A percentile compares a stretch with the other conserved stretches of the same genome.
These are phyloP conservation scores for Backusella westeae DNA, from an alignment of 192 early-diverging fungal genomes.

Conservation along the genomic window DNA sequence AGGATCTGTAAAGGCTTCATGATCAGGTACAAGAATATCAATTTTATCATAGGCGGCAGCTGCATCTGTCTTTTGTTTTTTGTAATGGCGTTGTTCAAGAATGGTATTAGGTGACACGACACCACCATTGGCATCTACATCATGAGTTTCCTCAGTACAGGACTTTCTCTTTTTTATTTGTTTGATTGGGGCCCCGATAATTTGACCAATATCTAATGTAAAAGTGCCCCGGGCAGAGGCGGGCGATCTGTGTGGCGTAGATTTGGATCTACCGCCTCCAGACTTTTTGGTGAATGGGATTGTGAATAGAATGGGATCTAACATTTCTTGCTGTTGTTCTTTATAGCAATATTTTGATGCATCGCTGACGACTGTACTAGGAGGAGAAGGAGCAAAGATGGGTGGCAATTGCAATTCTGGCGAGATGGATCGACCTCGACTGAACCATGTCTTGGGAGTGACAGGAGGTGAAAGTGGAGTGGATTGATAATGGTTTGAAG, in stretches of 20 bases:
- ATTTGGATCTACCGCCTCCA: slow-evolving; percentile 2
- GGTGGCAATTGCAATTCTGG: slow-evolving; percentile 11
- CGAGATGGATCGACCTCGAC: neutral
- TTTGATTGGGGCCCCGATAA: neutral
- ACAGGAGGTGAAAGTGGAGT: slow-evolving; percentile 11
- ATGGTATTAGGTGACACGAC: neutral
- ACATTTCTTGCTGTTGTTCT: neutral
- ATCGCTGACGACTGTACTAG: neutral
- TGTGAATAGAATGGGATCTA: neutral
- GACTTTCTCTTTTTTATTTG: neutral
- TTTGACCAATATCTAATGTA: slow-evolving; percentile 10
- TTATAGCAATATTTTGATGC: neutral
- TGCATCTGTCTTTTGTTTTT: slow-evolving; percentile 15
- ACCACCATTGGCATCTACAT: neutral
- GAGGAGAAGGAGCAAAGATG: neutral
- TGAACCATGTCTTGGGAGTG: slow-evolving; percentile 11
- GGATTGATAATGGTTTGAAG: neutral
- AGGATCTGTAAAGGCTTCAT: slow-evolving; percentile 1
- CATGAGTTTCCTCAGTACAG: neutral
- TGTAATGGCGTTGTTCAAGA: slow-evolving; percentile 4
- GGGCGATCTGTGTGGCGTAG: slow-evolving; percentile 7
- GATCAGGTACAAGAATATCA: slow-evolving; percentile 17
- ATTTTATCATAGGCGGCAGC: slow-evolving; percentile 22
- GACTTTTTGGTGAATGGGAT: neutral
- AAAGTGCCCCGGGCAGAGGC: slow-evolving; percentile 1